A percentile compares a stretch with the other conserved stretches of the same genome.
Evolutionary conservation across 345 rosid species (phyloP).

Genomic region (Corchorus olitorius): DNA sequence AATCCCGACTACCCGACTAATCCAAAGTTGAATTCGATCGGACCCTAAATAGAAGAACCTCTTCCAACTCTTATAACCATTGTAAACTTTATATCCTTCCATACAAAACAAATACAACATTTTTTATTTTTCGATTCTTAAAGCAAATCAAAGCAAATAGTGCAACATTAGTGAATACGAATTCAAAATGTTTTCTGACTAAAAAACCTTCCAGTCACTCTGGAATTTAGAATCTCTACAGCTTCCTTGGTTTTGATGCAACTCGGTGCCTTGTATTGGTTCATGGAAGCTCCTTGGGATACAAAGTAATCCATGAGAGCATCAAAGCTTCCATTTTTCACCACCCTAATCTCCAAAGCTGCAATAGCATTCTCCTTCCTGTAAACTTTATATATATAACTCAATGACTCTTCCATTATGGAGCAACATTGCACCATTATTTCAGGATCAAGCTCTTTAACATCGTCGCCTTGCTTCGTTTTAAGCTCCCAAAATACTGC

Average conservation of each 20-base stretch:
- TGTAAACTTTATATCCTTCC: no score
- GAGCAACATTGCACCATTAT: conserved; percentile 61
- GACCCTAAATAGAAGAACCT: no score
- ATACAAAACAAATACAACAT: no score
- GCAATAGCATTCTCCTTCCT: conserved; percentile 56
- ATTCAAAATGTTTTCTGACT: conserved; percentile 36
- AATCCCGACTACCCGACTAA: no score
- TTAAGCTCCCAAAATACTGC: conserved; percentile 68
- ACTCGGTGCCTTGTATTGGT: conserved; percentile 71
- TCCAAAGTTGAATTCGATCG: no score
- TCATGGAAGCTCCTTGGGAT: conserved; percentile 72
- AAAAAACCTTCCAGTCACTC: conserved; percentile 62
- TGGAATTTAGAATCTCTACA: conserved; percentile 56
- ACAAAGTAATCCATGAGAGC: conserved; percentile 74
- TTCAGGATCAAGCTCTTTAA: conserved; percentile 29
- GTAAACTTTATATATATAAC: conserved; percentile 45
- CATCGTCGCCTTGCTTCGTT: conserved; percentile 18
- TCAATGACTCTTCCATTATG: conserved; percentile 50
- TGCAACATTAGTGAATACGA: no score
- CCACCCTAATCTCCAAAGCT: conserved; percentile 78
- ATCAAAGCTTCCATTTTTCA: conserved; percentile 56
- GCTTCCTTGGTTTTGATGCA: conserved; percentile 58
- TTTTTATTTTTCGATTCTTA: no score
- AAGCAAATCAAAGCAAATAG: no score
- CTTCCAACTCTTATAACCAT: no score